Evolutionary conservation across 2,329 filamentous ascomycete genomes (phyloP).

Genomic region (Leptodontidium sp.): DNA sequence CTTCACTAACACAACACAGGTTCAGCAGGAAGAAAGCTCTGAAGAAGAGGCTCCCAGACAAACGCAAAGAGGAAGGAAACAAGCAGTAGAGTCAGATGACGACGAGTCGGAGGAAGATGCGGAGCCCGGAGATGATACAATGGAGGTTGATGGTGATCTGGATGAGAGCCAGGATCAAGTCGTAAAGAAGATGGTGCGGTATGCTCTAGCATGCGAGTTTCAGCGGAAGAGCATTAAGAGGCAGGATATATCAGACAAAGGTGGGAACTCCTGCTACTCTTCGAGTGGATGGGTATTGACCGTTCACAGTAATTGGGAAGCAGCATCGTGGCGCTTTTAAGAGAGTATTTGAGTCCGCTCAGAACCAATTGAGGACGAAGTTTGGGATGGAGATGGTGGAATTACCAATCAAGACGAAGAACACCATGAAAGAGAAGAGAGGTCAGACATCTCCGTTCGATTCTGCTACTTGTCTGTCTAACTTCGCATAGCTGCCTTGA

Average conservation of each 20-base stretch:
- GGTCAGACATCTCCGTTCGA: constrained; percentile 62
- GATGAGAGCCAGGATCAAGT: constrained; percentile 53
- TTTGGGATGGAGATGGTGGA: constrained; percentile 97
- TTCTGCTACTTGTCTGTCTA: constrained; percentile 31
- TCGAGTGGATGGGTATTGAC: background rate
- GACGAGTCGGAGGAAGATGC: constrained; percentile 43
- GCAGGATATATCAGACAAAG: constrained; percentile 70
- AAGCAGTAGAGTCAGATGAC: constrained; percentile 35
- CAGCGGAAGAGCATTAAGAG: constrained; percentile 66
- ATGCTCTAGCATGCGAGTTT: constrained; percentile 72
- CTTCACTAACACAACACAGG: constrained; percentile 29
- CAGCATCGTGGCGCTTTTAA: constrained; percentile 77
- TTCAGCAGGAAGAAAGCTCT: constrained; percentile 40
- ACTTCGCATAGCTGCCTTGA: constrained; percentile 45
- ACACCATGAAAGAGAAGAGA: constrained; percentile 80
- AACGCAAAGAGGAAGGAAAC: constrained; percentile 38
- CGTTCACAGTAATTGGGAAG: constrained; percentile 45
- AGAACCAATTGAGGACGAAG: constrained; percentile 70
- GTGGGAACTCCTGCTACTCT: constrained; percentile 48
- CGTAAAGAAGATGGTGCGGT: constrained; percentile 73
- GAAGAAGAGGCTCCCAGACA: constrained; percentile 39
- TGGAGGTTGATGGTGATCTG: constrained; percentile 39
- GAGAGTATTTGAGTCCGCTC: constrained; percentile 78
- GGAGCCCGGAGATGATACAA: constrained; percentile 35
- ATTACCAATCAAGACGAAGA: constrained; percentile 81